Conservation (phyloP, 1,284 basidiomycete species). For the Microbotryum scabiosae region DNA sequence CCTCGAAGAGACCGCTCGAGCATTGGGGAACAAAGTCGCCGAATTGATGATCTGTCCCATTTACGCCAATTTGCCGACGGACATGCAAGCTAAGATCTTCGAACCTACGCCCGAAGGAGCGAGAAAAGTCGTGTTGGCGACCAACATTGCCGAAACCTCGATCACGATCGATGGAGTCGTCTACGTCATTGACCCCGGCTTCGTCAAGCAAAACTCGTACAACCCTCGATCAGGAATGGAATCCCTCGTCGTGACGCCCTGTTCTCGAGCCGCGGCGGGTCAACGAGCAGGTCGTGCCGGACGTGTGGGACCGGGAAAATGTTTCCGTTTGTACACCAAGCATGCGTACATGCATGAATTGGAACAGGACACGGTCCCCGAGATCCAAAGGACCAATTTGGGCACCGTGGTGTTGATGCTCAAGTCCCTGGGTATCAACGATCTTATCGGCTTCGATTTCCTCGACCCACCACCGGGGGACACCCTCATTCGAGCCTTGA, state of each 20-base stretch:
- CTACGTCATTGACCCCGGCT: constrained; percentile 95
- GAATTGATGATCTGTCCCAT: constrained; percentile 95
- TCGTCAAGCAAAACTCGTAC: constrained; percentile 95
- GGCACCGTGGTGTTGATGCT: constrained; percentile 52
- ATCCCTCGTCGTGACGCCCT: constrained; percentile 84
- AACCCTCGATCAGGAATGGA: constrained; percentile 96
- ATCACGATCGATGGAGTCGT: constrained; percentile 79
- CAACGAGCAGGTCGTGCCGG: constrained; percentile 95
- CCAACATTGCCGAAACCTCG: constrained; percentile 96
- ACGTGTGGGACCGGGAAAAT: constrained; percentile 95
- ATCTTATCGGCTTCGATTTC: constrained; percentile 56
- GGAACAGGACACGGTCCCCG: constrained; percentile 53
- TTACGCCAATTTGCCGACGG: constrained; percentile 93
- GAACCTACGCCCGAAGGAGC: constrained; percentile 96
- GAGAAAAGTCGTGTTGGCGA: constrained; percentile 57
- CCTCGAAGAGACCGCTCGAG: constrained; percentile 85
- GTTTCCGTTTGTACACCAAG: constrained; percentile 72
- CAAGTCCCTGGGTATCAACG: constrained; percentile 56
- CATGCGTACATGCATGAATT: constrained; percentile 56
- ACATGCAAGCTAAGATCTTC: constrained; percentile 99
- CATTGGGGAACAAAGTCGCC: constrained; percentile 88
- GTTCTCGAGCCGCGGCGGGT: constrained; percentile 92
- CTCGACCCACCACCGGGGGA: constrained; percentile 73
- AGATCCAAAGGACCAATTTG: constrained; percentile 50
- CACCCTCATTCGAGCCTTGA: constrained; percentile 91